Conservation (phyloP, 2,329 filamentous ascomycete genomes). For the Exophiala viscosa region DNA sequence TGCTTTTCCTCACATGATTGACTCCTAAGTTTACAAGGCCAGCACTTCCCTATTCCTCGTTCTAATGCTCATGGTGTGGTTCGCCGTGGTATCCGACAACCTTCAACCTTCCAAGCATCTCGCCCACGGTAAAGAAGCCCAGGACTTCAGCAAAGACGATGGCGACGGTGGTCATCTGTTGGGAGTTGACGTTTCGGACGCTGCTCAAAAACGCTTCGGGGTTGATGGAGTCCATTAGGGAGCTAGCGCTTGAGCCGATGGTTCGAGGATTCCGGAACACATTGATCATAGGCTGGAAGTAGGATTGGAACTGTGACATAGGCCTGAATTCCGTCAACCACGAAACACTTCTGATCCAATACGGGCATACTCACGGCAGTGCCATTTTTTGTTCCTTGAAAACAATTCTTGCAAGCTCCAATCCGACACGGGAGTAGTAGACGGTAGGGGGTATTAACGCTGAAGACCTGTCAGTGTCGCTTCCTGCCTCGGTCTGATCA, state of each 20-base stretch:
- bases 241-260: constrained; percentile 41
- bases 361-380: constrained; percentile 71
- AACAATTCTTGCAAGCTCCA: constrained; percentile 84
- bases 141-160: constrained; percentile 81
- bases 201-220: constrained; percentile 54
- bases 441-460: constrained; percentile 79
- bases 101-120: constrained; percentile 96
- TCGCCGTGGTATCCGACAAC: constrained; percentile 85
- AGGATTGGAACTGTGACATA: constrained; percentile 78
- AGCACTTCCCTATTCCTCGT: constrained; percentile 1
- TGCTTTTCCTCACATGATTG: constrained; percentile 16
- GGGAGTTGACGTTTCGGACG: constrained; percentile 66
- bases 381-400: constrained; percentile 86
- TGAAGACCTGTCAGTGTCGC: constrained; percentile 40
- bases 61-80: constrained; percentile 43
- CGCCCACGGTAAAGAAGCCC: constrained; percentile 96
- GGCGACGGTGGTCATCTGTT: constrained; percentile 68
- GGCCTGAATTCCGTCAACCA: constrained; percentile 10
- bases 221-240: constrained; percentile 54
- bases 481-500: constrained; percentile 26
- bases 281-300: constrained; percentile 73
- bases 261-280: constrained; percentile 67
- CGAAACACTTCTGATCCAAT: constrained; percentile 4
- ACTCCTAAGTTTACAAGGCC: constrained; percentile 25
- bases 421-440: constrained; percentile 86